phyloP scores from a whole-genome alignment of 140 eudicot genomes.

The Bidens hawaiensis region DNA sequence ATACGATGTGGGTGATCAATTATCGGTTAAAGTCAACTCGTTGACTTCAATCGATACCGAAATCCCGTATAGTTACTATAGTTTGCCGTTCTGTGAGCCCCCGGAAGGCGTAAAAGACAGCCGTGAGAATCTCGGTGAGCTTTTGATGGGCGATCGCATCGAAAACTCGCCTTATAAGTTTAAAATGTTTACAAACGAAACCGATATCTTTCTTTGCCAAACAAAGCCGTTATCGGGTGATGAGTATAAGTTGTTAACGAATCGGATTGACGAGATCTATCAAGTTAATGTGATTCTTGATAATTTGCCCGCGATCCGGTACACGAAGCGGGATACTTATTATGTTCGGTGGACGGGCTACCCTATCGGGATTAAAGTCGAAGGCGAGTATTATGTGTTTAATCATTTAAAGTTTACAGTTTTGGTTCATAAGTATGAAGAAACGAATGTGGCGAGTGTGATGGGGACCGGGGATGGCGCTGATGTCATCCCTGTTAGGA shows the following conservation, averaged over 20 bases:
- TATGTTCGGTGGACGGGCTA: constrained; percentile 47
- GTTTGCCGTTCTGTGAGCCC: constrained; percentile 54
- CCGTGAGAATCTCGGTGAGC: constrained; percentile 44
- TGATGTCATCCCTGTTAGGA: constrained; percentile 34
- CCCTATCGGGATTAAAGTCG: constrained; percentile 49
- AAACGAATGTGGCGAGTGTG: constrained; percentile 44
- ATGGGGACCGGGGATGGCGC: constrained; percentile 59
- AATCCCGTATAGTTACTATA: constrained; percentile 55
- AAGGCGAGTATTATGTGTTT: constrained; percentile 38
- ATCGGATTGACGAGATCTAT: constrained; percentile 38
- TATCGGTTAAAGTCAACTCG: constrained; percentile 62
- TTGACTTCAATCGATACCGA: constrained; percentile 58
- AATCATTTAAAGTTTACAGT: constrained; percentile 53
- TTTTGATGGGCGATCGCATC: constrained; percentile 45
- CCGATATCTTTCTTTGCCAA: constrained; percentile 36
- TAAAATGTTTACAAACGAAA: constrained; percentile 37
- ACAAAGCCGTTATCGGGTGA: constrained; percentile 32
- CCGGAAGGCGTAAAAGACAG: constrained; percentile 57
- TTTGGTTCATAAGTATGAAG: constrained; percentile 53
- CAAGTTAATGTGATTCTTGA: constrained; percentile 45
- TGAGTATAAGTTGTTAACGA: constrained; percentile 33
- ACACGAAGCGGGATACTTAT: constrained; percentile 22
- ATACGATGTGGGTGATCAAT: constrained; percentile 47
- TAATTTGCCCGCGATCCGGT: constrained; percentile 41
- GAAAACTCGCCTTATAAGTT: constrained; percentile 46